phyloP scores from a whole-genome alignment of 2,329 filamentous ascomycete genomes.

The Phialophora verrucosa region DNA sequence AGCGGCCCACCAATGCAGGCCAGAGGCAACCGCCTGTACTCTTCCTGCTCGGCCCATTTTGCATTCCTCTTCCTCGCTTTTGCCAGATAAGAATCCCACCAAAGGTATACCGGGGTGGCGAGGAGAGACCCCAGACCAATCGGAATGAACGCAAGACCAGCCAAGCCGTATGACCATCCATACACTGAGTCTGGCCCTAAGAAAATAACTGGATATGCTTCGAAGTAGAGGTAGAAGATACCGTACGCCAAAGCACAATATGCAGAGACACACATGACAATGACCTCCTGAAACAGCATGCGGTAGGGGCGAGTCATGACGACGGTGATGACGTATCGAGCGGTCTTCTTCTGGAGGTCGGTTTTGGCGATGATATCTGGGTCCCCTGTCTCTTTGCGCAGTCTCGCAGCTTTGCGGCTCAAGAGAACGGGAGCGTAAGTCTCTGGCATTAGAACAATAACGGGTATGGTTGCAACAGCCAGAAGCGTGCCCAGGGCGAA shows the following conservation, averaged over 20 bases:
- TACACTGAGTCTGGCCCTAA: constrained; percentile 47
- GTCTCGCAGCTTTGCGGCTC: constrained; percentile 59
- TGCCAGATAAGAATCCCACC: constrained; percentile 67
- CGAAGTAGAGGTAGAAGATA: constrained; percentile 75
- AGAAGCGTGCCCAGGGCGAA: constrained; percentile 70
- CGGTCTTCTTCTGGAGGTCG: constrained; percentile 64
- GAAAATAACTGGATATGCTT: constrained; percentile 76
- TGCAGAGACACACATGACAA: constrained; percentile 71
- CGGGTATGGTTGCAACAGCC: constrained; percentile 62
- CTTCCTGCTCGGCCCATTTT: constrained; percentile 60
- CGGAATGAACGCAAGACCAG: constrained; percentile 46
- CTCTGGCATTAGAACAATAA: constrained; percentile 69
- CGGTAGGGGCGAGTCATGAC: constrained; percentile 73
- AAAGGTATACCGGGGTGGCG: constrained; percentile 66
- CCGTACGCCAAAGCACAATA: constrained; percentile 75
- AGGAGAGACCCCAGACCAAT: constrained; percentile 67
- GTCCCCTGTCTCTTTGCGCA: constrained; percentile 63
- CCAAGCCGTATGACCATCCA: constrained; percentile 45
- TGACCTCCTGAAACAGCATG: constrained; percentile 74
- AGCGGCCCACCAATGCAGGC: constrained; percentile 73
- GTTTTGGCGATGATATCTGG: constrained; percentile 61
- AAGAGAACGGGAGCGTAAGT: constrained; percentile 67
- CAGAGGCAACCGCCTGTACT: constrained; percentile 73
- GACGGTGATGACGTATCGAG: constrained; percentile 58
- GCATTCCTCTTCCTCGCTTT: constrained; percentile 57